Evolutionary conservation across 2,329 filamentous ascomycete species (phyloP).

Genomic region (Trichoderma sp.): DNA sequence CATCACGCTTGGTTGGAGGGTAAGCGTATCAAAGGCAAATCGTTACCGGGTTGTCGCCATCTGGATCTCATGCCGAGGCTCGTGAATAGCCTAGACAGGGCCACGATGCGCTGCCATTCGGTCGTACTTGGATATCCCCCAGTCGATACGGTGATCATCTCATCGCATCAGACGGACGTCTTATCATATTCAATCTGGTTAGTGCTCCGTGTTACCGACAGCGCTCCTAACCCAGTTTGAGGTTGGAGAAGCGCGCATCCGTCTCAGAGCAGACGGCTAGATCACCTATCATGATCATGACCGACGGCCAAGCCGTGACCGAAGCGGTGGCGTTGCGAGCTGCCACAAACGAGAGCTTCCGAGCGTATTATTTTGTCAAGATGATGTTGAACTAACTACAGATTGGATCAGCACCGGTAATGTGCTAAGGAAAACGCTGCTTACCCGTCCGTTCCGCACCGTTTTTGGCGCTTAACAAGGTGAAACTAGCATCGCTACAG

Average conservation of each 20-base stretch:
- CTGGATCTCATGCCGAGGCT: neutral
- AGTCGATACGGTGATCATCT: neutral
- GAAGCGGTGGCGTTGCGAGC: neutral
- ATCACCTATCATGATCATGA: constrained; percentile 11
- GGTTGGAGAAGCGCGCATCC: neutral
- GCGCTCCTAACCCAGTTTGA: neutral
- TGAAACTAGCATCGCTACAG: neutral
- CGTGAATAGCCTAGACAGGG: neutral
- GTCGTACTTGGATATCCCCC: neutral
- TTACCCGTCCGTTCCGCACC: constrained; percentile 2
- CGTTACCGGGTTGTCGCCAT: neutral
- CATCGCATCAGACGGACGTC: neutral
- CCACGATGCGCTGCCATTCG: neutral
- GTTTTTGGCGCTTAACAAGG: constrained; percentile 1
- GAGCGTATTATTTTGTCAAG: neutral
- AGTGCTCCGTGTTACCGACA: neutral
- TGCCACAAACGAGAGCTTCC: neutral
- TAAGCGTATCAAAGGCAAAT: neutral
- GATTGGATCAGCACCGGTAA: neutral
- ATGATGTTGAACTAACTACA: neutral
- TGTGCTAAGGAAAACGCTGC: neutral
- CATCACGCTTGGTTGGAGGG: neutral
- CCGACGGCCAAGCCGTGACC: constrained; percentile 14
- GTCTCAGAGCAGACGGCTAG: neutral
- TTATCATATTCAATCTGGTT: neutral